Conservation (phyloP, 2,329 filamentous ascomycete species). For the Penicillium occitanis region DNA sequence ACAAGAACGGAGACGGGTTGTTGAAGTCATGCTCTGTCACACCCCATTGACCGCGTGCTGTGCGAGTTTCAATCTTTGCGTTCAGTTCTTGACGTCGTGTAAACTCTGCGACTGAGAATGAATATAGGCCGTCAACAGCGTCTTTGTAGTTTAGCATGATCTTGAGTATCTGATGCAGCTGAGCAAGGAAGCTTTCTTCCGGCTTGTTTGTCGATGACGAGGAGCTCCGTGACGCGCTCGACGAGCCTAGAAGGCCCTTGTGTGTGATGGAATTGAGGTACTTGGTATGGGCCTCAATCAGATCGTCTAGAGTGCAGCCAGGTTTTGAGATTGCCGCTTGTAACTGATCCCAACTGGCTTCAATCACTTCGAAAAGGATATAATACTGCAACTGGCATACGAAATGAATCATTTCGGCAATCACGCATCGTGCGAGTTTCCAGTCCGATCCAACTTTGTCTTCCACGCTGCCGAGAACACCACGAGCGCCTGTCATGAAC, state of each 20-base stretch:
- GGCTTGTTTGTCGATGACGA: conserved; percentile 52
- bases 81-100: conserved; percentile 83
- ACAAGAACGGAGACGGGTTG: conserved; percentile 27
- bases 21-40: conserved; percentile 55
- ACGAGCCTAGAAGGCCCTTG: conserved; percentile 82
- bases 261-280: conserved; percentile 94
- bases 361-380: conserved; percentile 97
- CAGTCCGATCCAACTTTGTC: conserved; percentile 74
- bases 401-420: conserved; percentile 99
- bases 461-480: conserved; percentile 78
- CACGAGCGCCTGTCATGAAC: conserved; percentile 90
- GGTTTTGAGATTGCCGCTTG: conserved; percentile 79
- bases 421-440: conserved; percentile 82
- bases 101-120: conserved; percentile 92
- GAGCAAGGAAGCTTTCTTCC: conserved; percentile 80
- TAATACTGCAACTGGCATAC: conserved; percentile 97
- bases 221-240: conserved; percentile 28
- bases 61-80: conserved; percentile 67
- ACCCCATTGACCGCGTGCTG: conserved; percentile 65
- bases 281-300: conserved; percentile 85
- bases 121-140: conserved; percentile 89
- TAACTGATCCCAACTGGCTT: conserved; percentile 89
- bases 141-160: conserved; percentile 94
- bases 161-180: conserved; percentile 88
- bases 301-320: conserved; percentile 87